phyloP scores from a whole-genome alignment of 1,284 basidiomycete genomes.

The Filobasidium uniguttulatum region DNA sequence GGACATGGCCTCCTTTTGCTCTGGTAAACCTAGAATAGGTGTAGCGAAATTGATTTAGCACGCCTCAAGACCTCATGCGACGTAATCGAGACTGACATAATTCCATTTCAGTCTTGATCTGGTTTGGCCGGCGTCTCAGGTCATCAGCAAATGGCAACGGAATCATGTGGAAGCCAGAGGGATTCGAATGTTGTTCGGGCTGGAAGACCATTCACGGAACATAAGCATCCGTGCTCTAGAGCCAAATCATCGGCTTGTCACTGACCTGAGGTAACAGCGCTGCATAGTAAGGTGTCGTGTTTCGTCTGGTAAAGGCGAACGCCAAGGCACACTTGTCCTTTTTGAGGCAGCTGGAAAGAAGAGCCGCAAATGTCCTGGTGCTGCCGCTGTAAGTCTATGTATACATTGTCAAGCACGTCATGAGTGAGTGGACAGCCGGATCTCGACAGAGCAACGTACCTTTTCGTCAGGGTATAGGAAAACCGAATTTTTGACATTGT shows the following conservation, averaged over 20 bases:
- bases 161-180: slow-evolving; percentile 85
- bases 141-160: slow-evolving; percentile 88
- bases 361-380: slow-evolving; percentile 75
- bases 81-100: slow-evolving; percentile 40
- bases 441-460: slow-evolving; percentile 38
- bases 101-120: slow-evolving; percentile 40
- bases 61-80: not conserved
- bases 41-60: too few relatives aligned
- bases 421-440: not conserved
- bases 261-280: slow-evolving; percentile 73
- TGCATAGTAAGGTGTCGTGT: slow-evolving; percentile 64
- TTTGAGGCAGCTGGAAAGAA: slow-evolving; percentile 67
- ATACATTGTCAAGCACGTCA: slow-evolving; percentile 1
- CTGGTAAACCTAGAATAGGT: slow-evolving; percentile 59
- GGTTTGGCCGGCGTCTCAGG: slow-evolving; percentile 56
- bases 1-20: slow-evolving; percentile 53
- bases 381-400: slow-evolving; percentile 68
- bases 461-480: slow-evolving; percentile 90
- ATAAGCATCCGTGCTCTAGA: not conserved
- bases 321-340: slow-evolving; percentile 73
- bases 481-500: slow-evolving; percentile 78
- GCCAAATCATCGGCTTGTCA: not conserved
- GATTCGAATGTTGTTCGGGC: slow-evolving; percentile 61
- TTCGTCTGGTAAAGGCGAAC: slow-evolving; percentile 55
- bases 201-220: slow-evolving; percentile 25